Evolutionary conservation across 106 monocot species (phyloP).

Genomic region (Posidonia australis): DNA sequence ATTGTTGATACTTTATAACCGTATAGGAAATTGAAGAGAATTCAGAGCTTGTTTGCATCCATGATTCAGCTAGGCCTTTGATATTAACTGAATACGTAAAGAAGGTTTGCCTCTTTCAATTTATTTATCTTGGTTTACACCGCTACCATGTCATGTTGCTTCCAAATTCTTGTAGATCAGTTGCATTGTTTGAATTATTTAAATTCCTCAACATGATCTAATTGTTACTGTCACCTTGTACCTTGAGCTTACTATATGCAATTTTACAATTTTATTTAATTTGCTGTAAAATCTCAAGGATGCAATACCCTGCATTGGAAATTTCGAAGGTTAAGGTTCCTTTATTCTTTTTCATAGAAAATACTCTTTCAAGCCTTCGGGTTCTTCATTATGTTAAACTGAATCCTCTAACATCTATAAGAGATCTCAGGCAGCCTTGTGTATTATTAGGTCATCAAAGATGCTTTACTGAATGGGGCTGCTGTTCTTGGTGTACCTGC

Average conservation of each 20-base stretch:
- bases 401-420: neutral
- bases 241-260: neutral
- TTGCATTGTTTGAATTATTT: too few species aligned
- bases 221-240: too few species aligned
- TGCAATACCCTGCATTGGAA: too few species aligned
- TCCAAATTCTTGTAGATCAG: too few species aligned
- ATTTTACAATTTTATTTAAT: neutral
- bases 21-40: constrained; percentile 74
- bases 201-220: too few species aligned
- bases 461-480: constrained; percentile 79
- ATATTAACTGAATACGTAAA: constrained; percentile 46
- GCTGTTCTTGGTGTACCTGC: constrained; percentile 98
- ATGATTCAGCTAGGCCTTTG: constrained; percentile 98
- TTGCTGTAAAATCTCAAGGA: too few species aligned
- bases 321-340: too few species aligned
- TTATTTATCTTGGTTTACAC: neutral
- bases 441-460: constrained; percentile 71
- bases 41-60: constrained; percentile 87
- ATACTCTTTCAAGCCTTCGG: neutral
- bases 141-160: neutral
- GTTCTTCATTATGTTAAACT: too few species aligned
- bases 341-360: neutral
- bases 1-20: neutral
- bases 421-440: too few species aligned
- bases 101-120: constrained; percentile 38